These are phyloP conservation scores for Kluyveromyces aestuarii DNA, from an alignment of 805 yeast species.

Conservation along the genomic window DNA sequence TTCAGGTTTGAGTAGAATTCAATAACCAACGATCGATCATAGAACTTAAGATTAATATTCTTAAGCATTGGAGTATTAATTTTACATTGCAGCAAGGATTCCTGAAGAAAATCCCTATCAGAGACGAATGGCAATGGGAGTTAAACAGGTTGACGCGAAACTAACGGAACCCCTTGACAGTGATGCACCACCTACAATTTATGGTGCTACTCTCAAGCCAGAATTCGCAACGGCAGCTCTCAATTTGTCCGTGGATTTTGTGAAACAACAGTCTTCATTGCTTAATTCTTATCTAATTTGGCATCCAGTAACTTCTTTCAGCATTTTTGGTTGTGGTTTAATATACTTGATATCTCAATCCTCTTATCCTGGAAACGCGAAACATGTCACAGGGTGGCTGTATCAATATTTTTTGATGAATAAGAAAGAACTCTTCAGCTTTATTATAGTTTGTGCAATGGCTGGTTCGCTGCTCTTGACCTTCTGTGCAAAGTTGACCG, in stretches of 20 bases:
- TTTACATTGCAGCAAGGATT: too few relatives aligned
- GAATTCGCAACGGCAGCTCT: slow-evolving; percentile 50
- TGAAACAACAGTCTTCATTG: slow-evolving; percentile 36
- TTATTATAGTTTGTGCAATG: slow-evolving; percentile 33
- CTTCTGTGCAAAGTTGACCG: slow-evolving; percentile 35
- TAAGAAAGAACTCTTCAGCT: slow-evolving; percentile 23
- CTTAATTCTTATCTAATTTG: slow-evolving; percentile 39
- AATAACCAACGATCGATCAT: too few relatives aligned
- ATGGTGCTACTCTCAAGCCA: slow-evolving; percentile 42
- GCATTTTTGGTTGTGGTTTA: slow-evolving; percentile 13
- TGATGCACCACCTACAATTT: slow-evolving; percentile 44
- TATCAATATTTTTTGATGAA: slow-evolving; percentile 20
- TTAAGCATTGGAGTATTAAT: too few relatives aligned
- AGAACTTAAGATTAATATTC: too few relatives aligned
- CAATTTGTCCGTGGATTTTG: slow-evolving; percentile 55
- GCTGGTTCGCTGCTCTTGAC: slow-evolving; percentile 34
- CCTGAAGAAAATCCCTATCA: neutral
- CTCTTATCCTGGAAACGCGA: slow-evolving; percentile 15
- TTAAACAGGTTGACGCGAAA: slow-evolving; percentile 41
- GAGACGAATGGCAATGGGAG: neutral
- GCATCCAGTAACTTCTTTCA: slow-evolving; percentile 34
- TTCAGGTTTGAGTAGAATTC: too few relatives aligned
- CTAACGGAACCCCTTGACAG: slow-evolving; percentile 47
- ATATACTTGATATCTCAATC: slow-evolving; percentile 16
- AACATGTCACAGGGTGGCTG: slow-evolving; percentile 11